Conservation (phyloP, 2,329 filamentous ascomycete genomes). For the Plectosphaerella cucumerina region DNA sequence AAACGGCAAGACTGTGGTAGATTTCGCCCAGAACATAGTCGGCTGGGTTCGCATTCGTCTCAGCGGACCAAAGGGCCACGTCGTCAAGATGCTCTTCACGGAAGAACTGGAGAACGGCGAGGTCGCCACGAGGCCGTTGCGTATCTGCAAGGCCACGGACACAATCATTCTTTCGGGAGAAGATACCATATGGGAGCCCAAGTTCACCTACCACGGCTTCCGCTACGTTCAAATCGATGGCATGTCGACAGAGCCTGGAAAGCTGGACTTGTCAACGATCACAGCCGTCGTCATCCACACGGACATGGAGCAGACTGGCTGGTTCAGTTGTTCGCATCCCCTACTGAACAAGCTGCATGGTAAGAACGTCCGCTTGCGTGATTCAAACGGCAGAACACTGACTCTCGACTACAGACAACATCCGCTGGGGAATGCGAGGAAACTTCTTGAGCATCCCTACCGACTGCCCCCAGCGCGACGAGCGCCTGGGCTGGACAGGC, state of each 20-base stretch:
- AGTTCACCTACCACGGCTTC: conserved; percentile 49
- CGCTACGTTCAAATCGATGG: conserved; percentile 43
- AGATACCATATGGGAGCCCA: conserved; percentile 32
- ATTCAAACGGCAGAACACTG: no score
- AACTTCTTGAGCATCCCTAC: not conserved
- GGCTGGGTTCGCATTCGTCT: conserved; percentile 24
- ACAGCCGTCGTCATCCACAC: conserved; percentile 39
- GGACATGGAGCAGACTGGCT: conserved; percentile 45
- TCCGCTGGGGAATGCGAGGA: not conserved
- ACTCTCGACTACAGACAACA: not conserved
- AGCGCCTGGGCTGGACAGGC: conserved; percentile 1
- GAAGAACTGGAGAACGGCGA: conserved; percentile 39
- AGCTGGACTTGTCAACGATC: conserved; percentile 3
- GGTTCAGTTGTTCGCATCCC: conserved; percentile 46
- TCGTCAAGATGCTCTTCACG: conserved; percentile 29
- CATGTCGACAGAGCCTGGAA: conserved; percentile 25
- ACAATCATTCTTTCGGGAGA: conserved; percentile 23
- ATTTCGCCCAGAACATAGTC: conserved; percentile 41
- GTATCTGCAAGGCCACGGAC: conserved; percentile 35
- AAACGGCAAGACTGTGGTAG: conserved; percentile 31
- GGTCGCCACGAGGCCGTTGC: conserved; percentile 29
- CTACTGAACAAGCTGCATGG: conserved; percentile 50
- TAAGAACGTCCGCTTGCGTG: conserved; percentile 46
- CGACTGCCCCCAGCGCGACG: not conserved
- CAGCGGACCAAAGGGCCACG: conserved; percentile 13